These are phyloP conservation scores for Penicillium sp. DNA, from an alignment of 2,329 filamentous ascomycete genomes.

Conservation along the genomic window DNA sequence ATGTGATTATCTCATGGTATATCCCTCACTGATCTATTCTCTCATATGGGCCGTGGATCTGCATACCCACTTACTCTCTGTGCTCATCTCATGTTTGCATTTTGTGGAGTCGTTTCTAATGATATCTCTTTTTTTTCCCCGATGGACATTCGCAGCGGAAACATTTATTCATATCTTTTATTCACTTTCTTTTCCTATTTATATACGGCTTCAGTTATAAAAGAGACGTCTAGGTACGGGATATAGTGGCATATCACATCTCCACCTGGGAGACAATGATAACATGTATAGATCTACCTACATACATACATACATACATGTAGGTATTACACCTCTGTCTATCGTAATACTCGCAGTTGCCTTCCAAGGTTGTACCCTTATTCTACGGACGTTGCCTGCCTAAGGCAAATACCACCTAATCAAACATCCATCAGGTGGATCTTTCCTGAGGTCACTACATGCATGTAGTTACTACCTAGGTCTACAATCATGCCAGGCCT, in stretches of 20 bases:
- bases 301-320: too few relatives aligned
- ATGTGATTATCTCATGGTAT: background rate
- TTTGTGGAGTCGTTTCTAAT: background rate
- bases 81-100: background rate
- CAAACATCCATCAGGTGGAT: too few relatives aligned
- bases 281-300: too few relatives aligned
- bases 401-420: too few relatives aligned
- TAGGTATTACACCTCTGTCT: too few relatives aligned
- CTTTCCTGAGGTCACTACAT: too few relatives aligned
- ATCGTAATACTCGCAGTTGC: too few relatives aligned
- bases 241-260: background rate
- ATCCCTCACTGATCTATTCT: background rate
- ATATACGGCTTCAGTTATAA: background rate
- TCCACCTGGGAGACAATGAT: too few relatives aligned
- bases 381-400: too few relatives aligned
- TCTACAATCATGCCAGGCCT: conserved; percentile 7
- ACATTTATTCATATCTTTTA: background rate
- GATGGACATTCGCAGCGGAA: background rate
- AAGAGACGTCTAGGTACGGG: background rate
- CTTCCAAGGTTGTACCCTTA: too few relatives aligned
- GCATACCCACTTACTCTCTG: background rate
- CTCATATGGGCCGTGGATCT: background rate
- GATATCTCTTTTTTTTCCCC: background rate
- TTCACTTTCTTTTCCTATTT: background rate
- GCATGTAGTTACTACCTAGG: too few relatives aligned